These are phyloP conservation scores for Phytopythium litorale DNA, from an alignment of 352 stramenopile species.

Conservation along the genomic window DNA sequence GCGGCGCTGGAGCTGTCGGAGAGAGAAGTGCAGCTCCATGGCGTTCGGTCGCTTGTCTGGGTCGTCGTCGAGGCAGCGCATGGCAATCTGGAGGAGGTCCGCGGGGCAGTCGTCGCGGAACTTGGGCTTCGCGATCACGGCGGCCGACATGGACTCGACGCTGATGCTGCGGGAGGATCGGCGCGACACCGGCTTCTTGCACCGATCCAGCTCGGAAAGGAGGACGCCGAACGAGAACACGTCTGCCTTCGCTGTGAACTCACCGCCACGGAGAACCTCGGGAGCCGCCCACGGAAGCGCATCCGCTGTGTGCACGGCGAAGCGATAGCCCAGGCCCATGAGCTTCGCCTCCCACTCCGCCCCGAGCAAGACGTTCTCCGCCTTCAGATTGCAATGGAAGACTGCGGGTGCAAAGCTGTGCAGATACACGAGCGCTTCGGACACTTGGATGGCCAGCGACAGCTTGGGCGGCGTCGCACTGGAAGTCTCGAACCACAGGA, in stretches of 20 bases:
- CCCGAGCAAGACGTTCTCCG: conserved; percentile 59
- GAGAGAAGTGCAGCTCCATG: conserved; percentile 58
- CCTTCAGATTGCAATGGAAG: conserved; percentile 52
- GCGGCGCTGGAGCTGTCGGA: conserved; percentile 28
- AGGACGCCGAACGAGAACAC: conserved; percentile 71
- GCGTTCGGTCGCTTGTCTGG: conserved; percentile 41
- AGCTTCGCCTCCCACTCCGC: conserved; percentile 50
- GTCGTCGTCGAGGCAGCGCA: conserved; percentile 40
- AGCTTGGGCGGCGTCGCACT: conserved; percentile 29
- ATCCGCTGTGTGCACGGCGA: conserved; percentile 29
- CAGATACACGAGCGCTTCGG: conserved; percentile 56
- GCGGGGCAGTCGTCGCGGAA: conserved; percentile 42
- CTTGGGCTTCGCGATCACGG: conserved; percentile 26
- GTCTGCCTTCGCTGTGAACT: conserved; percentile 59
- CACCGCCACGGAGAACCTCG: conserved; percentile 52
- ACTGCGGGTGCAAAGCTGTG: conserved; percentile 62
- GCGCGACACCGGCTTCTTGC: conserved; percentile 27
- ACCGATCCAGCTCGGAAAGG: conserved; percentile 63
- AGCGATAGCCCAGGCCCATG: conserved; percentile 45
- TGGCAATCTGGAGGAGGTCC: conserved; percentile 35
- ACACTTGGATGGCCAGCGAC: conserved; percentile 52
- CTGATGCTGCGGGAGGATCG: conserved; percentile 15
- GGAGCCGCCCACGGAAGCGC: conserved; percentile 44
- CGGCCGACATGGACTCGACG: conserved; percentile 16
- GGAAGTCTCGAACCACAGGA: conserved; percentile 30